These are phyloP conservation scores for Blumeria hordei DNA, from an alignment of 2,329 filamentous ascomycete species.

Conservation along the genomic window DNA sequence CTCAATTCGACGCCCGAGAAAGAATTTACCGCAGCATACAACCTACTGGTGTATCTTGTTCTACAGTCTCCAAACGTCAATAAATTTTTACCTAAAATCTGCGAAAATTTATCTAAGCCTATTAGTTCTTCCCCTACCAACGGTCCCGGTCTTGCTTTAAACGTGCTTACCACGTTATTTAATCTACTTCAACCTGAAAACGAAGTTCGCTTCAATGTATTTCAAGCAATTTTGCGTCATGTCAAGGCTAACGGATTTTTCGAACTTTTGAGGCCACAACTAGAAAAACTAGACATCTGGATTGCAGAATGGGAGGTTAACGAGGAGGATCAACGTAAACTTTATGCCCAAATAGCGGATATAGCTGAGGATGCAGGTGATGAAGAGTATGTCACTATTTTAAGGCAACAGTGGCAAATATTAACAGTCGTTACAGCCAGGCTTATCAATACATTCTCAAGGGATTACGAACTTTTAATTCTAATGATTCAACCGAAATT, in stretches of 20 bases:
- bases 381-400: constrained; percentile 32
- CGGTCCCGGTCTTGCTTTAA: constrained; percentile 65
- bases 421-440: constrained; percentile 18
- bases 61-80: constrained; percentile 65
- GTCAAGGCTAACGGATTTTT: constrained; percentile 54
- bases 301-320: constrained; percentile 61
- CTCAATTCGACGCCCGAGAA: constrained; percentile 81
- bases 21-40: constrained; percentile 90
- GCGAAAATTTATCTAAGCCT: constrained; percentile 70
- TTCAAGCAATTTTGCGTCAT: constrained; percentile 69
- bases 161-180: constrained; percentile 85
- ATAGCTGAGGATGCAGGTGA: constrained; percentile 58
- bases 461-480: constrained; percentile 35
- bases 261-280: constrained; percentile 59
- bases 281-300: constrained; percentile 67
- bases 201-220: constrained; percentile 69
- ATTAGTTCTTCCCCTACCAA: constrained; percentile 68
- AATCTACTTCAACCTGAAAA: constrained; percentile 64
- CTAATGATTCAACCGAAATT: constrained; percentile 27
- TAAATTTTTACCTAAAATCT: constrained; percentile 69
- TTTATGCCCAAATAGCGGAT: constrained; percentile 65
- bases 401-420: neutral
- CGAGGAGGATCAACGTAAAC: constrained; percentile 58
- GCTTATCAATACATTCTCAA: constrained; percentile 44
- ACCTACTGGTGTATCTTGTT: constrained; percentile 84